A percentile compares a stretch with the other conserved stretches of the same genome.
Conservation (phyloP, 768 basidiomycete species). For the Phallus indusiatus region DNA sequence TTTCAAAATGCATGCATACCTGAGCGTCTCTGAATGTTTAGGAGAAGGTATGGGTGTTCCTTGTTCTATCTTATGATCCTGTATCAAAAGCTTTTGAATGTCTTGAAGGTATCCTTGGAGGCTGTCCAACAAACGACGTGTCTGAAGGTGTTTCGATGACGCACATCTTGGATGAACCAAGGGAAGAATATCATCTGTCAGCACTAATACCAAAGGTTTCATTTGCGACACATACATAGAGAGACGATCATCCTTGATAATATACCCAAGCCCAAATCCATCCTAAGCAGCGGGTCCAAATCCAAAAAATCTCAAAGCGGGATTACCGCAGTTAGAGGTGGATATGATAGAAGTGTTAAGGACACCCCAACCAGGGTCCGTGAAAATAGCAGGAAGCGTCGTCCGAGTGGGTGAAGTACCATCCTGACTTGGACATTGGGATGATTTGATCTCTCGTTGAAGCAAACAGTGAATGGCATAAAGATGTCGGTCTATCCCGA, state of each 20-base stretch:
- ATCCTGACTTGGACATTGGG: constrained; percentile 14
- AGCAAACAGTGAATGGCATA: constrained; percentile 92
- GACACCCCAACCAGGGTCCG: constrained; percentile 73
- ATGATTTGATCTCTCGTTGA: constrained; percentile 60
- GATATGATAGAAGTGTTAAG: constrained; percentile 84
- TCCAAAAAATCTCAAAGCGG: constrained; percentile 82
- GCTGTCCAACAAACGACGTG: constrained; percentile 80
- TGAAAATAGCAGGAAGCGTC: constrained; percentile 69
- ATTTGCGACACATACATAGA: constrained; percentile 48
- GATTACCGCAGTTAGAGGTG: constrained; percentile 95
- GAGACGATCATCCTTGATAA: constrained; percentile 92
- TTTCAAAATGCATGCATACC: too few species aligned
- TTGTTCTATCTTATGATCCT: constrained; percentile 75
- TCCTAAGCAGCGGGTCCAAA: constrained; percentile 94
- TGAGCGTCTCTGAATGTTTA: constrained; percentile 62
- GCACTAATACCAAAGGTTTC: neutral
- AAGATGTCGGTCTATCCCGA: constrained; percentile 91
- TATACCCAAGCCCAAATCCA: constrained; percentile 95
- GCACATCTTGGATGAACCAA: constrained; percentile 48
- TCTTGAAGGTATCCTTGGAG: constrained; percentile 75
- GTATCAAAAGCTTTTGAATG: constrained; percentile 70
- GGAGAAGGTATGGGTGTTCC: constrained; percentile 73
- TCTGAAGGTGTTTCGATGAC: constrained; percentile 93
- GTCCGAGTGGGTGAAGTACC: neutral
- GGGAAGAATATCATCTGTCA: too few species aligned